phyloP scores from a whole-genome alignment of 495 filamentous ascomycete genomes.

The Neurospora sp. region DNA sequence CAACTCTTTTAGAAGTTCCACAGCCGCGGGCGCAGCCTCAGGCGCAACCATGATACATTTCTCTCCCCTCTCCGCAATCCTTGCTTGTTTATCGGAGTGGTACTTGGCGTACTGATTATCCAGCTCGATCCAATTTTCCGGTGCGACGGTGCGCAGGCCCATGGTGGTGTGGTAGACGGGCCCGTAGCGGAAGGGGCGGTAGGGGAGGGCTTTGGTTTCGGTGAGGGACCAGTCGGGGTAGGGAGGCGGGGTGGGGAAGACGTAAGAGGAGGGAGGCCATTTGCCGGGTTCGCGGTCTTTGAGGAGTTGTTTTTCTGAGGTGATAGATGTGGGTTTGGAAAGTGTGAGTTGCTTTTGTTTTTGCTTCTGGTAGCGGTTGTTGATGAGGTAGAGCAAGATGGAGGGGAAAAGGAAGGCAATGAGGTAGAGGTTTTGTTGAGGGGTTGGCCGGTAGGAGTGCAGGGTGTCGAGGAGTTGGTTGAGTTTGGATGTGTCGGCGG shows the following conservation, averaged over 20 bases:
- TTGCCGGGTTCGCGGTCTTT: constrained; percentile 26
- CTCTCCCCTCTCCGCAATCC: constrained; percentile 59
- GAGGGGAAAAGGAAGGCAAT: neutral
- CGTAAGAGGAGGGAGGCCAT: constrained; percentile 64
- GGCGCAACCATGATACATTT: constrained; percentile 66
- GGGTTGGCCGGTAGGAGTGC: neutral
- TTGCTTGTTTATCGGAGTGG: constrained; percentile 61
- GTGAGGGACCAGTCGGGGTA: constrained; percentile 63
- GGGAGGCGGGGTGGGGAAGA: constrained; percentile 53
- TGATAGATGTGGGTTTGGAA: neutral
- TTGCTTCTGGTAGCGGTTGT: neutral
- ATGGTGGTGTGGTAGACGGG: constrained; percentile 66
- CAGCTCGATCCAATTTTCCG: constrained; percentile 82
- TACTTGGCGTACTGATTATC: constrained; percentile 74
- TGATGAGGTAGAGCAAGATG: neutral
- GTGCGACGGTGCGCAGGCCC: constrained; percentile 69
- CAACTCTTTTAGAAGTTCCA: constrained; percentile 74
- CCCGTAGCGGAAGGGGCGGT: constrained; percentile 77
- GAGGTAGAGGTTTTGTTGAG: neutral
- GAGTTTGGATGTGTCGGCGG: neutral
- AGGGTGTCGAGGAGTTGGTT: neutral
- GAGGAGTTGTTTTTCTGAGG: neutral
- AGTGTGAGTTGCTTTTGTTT: neutral
- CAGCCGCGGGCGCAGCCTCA: constrained; percentile 63
- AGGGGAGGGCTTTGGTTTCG: constrained; percentile 67